Base-by-base conservation (phyloP, 345 rosid species). In the Hypericum androsaemum region DNA sequence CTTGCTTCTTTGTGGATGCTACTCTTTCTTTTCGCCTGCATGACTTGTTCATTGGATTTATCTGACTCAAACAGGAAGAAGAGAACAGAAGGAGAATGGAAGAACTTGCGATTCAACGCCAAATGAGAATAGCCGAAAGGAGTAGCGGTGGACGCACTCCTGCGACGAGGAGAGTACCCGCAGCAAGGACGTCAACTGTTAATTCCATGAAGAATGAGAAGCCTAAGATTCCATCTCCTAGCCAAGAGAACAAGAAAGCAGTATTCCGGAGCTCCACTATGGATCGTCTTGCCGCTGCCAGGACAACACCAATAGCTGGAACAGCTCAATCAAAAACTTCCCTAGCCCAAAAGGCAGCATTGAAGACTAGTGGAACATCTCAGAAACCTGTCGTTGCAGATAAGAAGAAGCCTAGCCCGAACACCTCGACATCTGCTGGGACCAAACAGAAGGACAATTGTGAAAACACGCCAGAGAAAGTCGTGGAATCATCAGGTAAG, bases 61-160 rank as follows among this genome's bases (percentile, higher is more conserved):
- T 39, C 35, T 43, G 37, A 53, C 39, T 53, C n/a, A 40, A 54
- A 40, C 52, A 92, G 98, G 98, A 92, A 74, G 95, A 92, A 72
- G 88, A 83, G 63, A 83, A 65, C 11, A 78, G 74, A 62, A 92
- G 67, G 78, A 83, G 82, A 76, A 78, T 56, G 78, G 96, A 85
- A 73, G 94, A 83, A 67, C 68, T 81, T 63, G 41, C 64, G 52
- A 58, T 78, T 61, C 86, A 83, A 65, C 80, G 98, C 45, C 96
- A 85, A 77, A 85, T 79, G 79, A 85, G 98, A 71, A 92, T 92
- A 44, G 83, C 98, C 28, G 94, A 78, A 73, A 88, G 86, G 81
- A 85, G 94, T 67, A 43, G 77, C 47, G 64, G 68, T 16, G 61
- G 56, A 50, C 82, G 74, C 57, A 44, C 50, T 62, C 40, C 77